A percentile compares a stretch with the other conserved stretches of the same genome.
Evolutionary conservation across 2,329 filamentous ascomycete genomes (phyloP).

Genomic region (Botryotinia globosa): DNA sequence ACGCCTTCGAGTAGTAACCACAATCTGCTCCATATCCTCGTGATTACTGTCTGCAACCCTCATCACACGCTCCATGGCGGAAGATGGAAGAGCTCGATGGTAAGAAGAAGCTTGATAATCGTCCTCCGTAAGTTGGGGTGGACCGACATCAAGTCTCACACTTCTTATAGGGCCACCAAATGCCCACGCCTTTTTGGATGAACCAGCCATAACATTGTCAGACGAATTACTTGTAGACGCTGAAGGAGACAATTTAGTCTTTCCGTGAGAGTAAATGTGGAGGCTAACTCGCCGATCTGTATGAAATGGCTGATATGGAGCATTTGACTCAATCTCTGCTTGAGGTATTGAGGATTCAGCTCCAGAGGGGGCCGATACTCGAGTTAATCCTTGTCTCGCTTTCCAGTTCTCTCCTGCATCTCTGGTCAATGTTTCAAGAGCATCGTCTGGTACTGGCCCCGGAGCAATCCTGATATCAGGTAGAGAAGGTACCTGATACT

Average conservation of each 20-base stretch:
- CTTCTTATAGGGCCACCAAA: conserved; percentile 57
- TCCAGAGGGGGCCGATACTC: conserved; percentile 42
- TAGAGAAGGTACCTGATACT: conserved; percentile 64
- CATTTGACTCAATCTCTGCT: conserved; percentile 92
- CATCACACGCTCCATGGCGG: conserved; percentile 62
- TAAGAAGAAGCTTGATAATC: conserved; percentile 49
- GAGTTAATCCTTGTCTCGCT: conserved; percentile 39
- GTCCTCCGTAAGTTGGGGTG: conserved; percentile 48
- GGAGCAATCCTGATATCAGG: conserved; percentile 58
- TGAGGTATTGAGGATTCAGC: conserved; percentile 64
- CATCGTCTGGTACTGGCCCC: conserved; percentile 48
- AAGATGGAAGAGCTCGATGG: conserved; percentile 58
- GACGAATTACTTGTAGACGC: conserved; percentile 33
- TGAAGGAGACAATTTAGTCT: conserved; percentile 28
- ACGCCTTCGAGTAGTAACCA: conserved; percentile 75
- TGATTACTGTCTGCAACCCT: conserved; percentile 48
- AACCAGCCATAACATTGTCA: conserved; percentile 25
- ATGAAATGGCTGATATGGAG: conserved; percentile 94
- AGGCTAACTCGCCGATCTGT: conserved; percentile 83
- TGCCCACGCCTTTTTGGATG: conserved; percentile 47
- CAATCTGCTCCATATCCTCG: conserved; percentile 66
- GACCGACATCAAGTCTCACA: conserved; percentile 53
- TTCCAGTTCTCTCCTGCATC: conserved; percentile 37
- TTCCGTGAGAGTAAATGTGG: conserved; percentile 54
- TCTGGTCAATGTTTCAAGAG: conserved; percentile 34